phyloP scores from a whole-genome alignment of 139 green algal genomes.

The Chlamydomonas schloesseri region DNA sequence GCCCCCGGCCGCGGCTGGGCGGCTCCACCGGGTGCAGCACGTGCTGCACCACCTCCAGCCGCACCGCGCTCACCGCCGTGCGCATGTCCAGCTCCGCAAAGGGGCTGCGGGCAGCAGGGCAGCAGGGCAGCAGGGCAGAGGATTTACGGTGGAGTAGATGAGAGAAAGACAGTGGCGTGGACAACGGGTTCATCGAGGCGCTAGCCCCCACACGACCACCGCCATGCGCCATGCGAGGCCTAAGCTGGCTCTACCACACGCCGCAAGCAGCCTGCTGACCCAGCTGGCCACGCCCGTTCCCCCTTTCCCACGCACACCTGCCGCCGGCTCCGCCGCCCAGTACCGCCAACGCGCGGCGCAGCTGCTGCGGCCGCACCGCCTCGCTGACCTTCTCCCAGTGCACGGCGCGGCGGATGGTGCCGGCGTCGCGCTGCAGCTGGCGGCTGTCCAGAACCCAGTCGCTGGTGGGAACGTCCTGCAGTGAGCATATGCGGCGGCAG shows the following conservation, averaged over 20 bases:
- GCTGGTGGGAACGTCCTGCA: constrained; percentile 6
- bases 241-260: no score
- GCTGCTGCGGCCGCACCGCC: constrained; percentile 5
- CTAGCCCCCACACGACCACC: no score
- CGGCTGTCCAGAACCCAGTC: not conserved
- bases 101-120: not conserved
- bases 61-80: constrained; percentile 3
- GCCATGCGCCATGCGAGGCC: no score
- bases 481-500: no score
- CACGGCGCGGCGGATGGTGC: not conserved
- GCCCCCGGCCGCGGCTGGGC: not conserved
- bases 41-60: not conserved
- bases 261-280: no score
- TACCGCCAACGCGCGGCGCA: constrained; percentile 12
- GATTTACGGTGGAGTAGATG: not conserved
- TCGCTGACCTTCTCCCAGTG: constrained; percentile 25
- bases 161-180: no score
- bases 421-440: constrained; percentile 3
- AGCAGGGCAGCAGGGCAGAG: not conserved
- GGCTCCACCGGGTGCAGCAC: not conserved
- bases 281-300: no score
- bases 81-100: constrained; percentile 23
- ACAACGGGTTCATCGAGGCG: not conserved
- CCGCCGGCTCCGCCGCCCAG: not conserved
- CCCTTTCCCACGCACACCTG: no score